Percentiles rank a stretch among this genome's conserved stretches.
These are phyloP conservation scores for Carex cristatella DNA, from an alignment of 176 grass and related monocot species.

Conservation along the genomic window DNA sequence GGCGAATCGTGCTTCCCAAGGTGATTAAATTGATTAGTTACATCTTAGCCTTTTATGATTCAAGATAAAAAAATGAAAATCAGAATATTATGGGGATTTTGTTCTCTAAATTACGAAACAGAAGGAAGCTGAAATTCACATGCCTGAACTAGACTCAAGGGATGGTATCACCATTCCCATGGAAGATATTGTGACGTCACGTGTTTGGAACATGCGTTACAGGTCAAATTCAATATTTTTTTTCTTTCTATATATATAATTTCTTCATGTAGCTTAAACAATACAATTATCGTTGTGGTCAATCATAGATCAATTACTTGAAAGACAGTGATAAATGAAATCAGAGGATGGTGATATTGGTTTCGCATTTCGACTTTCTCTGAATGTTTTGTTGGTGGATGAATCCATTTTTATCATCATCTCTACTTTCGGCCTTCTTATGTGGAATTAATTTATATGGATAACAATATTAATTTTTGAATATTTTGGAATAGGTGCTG, in stretches of 20 bases:
- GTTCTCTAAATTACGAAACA: conserved; percentile 31
- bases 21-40: conserved; percentile 39
- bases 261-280: background rate
- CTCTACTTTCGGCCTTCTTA: background rate
- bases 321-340: background rate
- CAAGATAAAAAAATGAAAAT: background rate
- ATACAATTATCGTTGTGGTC: background rate
- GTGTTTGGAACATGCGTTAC: conserved; percentile 92
- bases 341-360: background rate
- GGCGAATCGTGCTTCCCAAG: conserved; percentile 94
- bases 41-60: background rate
- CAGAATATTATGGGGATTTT: conserved; percentile 4
- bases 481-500: background rate
- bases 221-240: conserved; percentile 31
- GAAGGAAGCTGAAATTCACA: conserved; percentile 90
- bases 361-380: background rate
- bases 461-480: background rate
- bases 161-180: conserved; percentile 81
- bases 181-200: conserved; percentile 80
- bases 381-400: background rate
- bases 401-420: background rate
- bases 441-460: background rate
- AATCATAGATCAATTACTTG: background rate
- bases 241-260: background rate
- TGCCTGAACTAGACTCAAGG: conserved; percentile 78